Percentiles rank a stretch among this genome's conserved stretches.
Evolutionary conservation across 805 yeast genomes (phyloP).

Genomic region (Cyberlindnera galapagoensis): DNA sequence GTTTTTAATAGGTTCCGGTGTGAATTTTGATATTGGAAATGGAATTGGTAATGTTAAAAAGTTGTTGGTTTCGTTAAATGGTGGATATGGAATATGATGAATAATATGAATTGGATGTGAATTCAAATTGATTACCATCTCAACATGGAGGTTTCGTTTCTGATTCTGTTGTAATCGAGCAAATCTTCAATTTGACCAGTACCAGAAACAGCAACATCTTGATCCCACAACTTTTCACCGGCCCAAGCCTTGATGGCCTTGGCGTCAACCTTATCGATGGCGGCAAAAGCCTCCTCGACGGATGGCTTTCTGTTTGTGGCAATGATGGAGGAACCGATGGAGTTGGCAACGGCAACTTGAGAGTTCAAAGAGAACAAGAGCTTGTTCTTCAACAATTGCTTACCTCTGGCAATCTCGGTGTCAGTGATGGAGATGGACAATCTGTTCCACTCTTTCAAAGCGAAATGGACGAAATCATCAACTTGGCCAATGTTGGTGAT

Average conservation of each 20-base stretch:
- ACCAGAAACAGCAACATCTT: slow-evolving; percentile 76
- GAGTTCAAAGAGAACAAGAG: slow-evolving; percentile 45
- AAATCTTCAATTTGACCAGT: slow-evolving; percentile 82
- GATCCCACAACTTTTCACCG: slow-evolving; percentile 70
- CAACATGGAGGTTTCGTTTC: slow-evolving; percentile 87
- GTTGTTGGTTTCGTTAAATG: too few relatives aligned
- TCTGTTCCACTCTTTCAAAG: slow-evolving; percentile 85
- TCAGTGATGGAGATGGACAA: slow-evolving; percentile 68
- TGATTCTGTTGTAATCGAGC: slow-evolving; percentile 77
- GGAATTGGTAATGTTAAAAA: too few relatives aligned
- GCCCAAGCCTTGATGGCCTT: slow-evolving; percentile 69
- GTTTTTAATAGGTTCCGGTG: too few relatives aligned
- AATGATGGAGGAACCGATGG: slow-evolving; percentile 54
- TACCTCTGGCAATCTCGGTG: slow-evolving; percentile 73
- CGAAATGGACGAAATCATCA: slow-evolving; percentile 76
- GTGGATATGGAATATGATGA: too few relatives aligned
- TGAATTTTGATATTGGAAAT: slow-evolving; percentile 5
- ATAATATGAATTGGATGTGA: too few relatives aligned
- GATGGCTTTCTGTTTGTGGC: slow-evolving; percentile 58
- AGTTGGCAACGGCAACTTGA: slow-evolving; percentile 44
- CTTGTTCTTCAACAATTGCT: slow-evolving; percentile 61
- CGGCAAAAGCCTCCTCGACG: slow-evolving; percentile 48
- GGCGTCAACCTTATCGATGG: slow-evolving; percentile 58
- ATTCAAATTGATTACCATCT: slow-evolving; percentile 48
- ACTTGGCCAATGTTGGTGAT: slow-evolving; percentile 51